phyloP scores from a whole-genome alignment of 2,329 filamentous ascomycete genomes.

The Fusarium mundagurra region DNA sequence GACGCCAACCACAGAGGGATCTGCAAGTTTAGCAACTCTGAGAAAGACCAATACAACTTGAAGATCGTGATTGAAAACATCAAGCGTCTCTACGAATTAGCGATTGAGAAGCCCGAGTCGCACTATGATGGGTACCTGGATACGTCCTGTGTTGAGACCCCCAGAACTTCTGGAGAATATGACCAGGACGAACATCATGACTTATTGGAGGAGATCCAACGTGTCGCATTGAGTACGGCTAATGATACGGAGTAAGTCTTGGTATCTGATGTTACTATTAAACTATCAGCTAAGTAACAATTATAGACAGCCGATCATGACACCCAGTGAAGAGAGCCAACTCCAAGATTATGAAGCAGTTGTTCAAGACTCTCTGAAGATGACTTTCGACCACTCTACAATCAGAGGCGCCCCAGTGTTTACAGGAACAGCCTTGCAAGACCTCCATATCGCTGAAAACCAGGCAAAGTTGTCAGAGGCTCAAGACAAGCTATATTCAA shows the following conservation, averaged over 20 bases:
- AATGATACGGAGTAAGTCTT: rapidly evolving
- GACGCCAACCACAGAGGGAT: not conserved
- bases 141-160: rapidly evolving
- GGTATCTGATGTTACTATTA: rapidly evolving
- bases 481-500: not conserved
- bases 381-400: rapidly evolving
- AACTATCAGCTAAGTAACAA: not conserved
- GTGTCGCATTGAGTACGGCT: not conserved
- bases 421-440: rapidly evolving
- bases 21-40: not conserved
- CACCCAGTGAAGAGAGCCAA: not conserved
- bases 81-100: not conserved
- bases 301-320: not conserved
- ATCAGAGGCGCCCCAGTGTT: rapidly evolving
- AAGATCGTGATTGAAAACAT: not conserved
- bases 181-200: no score
- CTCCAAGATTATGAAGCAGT: rapidly evolving
- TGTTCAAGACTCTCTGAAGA: not conserved
- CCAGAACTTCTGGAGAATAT: not conserved
- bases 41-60: not conserved
- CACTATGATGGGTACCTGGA: rapidly evolving
- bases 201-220: not conserved
- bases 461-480: rapidly evolving
- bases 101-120: rapidly evolving
- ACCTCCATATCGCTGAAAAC: rapidly evolving